Base-by-base conservation (phyloP, 2,329 filamentous ascomycete species). In the Fusarium guadeloupense region DNA sequence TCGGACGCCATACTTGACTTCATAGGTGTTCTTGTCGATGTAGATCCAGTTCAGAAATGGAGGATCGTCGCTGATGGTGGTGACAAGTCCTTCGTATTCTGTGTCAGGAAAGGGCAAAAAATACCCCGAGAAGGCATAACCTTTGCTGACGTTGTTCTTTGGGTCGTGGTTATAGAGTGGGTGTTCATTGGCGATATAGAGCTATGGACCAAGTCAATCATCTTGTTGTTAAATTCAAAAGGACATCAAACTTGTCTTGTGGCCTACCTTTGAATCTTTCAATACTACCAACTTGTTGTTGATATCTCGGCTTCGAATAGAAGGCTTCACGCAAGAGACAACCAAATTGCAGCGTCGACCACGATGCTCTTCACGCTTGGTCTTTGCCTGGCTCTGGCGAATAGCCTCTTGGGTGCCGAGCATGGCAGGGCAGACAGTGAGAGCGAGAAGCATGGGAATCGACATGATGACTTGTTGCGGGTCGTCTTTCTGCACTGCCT, bases 41-140 rank as follows among this genome's bases (percentile, higher is more conserved):
- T 78, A 82, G 59, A 82, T 78, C 80, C 80, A 83, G 68, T 83
- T 82, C 64, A 82, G 72, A 59, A 81, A 76, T 1, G 80, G 80
- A n/a, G 80, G 78, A 13, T 78, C 78, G 44, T 81, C 76, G 28
- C 76, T 79, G 33, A 82, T 81, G 9, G 78, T 81, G 41, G 77
- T 81, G 23, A 82, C 80, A 3, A 82, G 70, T 5, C 80, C 80
- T 31, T 80, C 75, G 37, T 78, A 75, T 21, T 71, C 54, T n/a
- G 75, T 61, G n/a, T 83, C 83, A 4, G 84, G 83, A 60, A 85
- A 86, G 2, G 83, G 83, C 19, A 86, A 73, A 61, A 79, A 86
- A 65, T 87, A 86, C 21, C 84, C 84, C 4, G 81, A 77, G 64
- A 84, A 86, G 0, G 80, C 78, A 66, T 86, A 82, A 4, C 81